phyloP scores from a whole-genome alignment of 108 stramenopile genomes.

The Mayamaea pseudoterrestris region DNA sequence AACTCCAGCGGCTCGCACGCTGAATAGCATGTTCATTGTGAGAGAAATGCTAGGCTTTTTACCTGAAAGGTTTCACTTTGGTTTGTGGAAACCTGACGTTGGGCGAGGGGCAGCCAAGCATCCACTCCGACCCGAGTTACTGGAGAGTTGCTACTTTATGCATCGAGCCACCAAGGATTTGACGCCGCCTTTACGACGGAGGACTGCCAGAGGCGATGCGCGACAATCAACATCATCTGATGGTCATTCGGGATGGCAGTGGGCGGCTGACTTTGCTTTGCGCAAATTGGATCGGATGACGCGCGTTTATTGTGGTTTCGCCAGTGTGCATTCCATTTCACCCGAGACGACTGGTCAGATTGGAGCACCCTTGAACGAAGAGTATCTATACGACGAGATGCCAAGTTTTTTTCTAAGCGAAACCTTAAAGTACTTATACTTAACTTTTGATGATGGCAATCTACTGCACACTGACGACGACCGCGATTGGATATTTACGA shows the following conservation, averaged over 20 bases:
- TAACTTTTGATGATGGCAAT: constrained; percentile 83
- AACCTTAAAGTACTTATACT: constrained; percentile 93
- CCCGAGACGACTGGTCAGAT: constrained; percentile 34
- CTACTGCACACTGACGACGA: constrained; percentile 51
- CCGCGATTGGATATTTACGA: constrained; percentile 84
- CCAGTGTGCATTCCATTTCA: constrained; percentile 33
- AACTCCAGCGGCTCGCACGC: constrained; percentile 50
- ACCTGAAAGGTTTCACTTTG: constrained; percentile 81
- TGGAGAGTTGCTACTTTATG: constrained; percentile 81
- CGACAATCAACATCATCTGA: neutral
- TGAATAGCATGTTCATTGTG: constrained; percentile 74
- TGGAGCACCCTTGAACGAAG: constrained; percentile 9
- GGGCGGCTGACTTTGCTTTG: constrained; percentile 65
- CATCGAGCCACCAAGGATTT: constrained; percentile 58
- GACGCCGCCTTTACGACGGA: no score
- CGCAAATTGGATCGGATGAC: constrained; percentile 18
- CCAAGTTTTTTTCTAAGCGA: constrained; percentile 93
- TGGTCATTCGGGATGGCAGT: constrained; percentile 44
- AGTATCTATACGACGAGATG: constrained; percentile 78
- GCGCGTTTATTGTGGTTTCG: constrained; percentile 47
- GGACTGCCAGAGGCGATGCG: no score
- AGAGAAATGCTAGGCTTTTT: constrained; percentile 67
- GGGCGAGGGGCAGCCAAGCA: constrained; percentile 32
- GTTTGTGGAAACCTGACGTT: constrained; percentile 47
- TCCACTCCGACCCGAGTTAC: constrained; percentile 84